These are phyloP conservation scores for Thermochaetoides thermophila DNA, from an alignment of 495 filamentous ascomycete genomes.

Conservation along the genomic window DNA sequence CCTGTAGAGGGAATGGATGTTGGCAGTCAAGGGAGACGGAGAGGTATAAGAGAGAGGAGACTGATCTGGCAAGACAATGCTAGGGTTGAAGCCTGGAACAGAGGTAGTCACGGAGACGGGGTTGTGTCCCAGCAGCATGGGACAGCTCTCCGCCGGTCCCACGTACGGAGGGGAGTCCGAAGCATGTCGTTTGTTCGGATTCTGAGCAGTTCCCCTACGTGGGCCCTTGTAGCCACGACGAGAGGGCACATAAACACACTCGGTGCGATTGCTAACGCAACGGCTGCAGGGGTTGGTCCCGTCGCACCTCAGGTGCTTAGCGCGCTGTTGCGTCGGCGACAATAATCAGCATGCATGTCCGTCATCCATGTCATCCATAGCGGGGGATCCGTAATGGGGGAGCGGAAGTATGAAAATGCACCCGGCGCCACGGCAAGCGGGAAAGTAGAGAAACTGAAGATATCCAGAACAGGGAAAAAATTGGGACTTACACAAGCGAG, in stretches of 20 bases:
- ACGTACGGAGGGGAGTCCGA: conserved; percentile 29
- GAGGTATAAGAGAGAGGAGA: conserved; percentile 23
- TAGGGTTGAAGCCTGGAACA: conserved; percentile 22
- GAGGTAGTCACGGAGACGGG: conserved; percentile 14
- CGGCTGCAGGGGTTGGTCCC: conserved; percentile 31
- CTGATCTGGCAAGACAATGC: conserved; percentile 23
- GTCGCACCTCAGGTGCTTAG: conserved; percentile 38
- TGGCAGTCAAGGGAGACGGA: conserved; percentile 14
- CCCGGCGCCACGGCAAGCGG: no score
- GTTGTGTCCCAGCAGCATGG: conserved; percentile 29
- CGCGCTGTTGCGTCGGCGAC: conserved; percentile 18
- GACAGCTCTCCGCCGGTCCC: conserved; percentile 24
- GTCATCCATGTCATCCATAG: no score
- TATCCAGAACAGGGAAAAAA: conserved; percentile 8
- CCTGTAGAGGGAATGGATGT: conserved; percentile 21
- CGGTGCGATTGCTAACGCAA: conserved; percentile 24
- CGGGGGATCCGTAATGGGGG: no score
- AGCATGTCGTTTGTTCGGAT: conserved; percentile 36
- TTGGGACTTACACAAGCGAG: conserved; percentile 34
- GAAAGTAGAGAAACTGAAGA: no score
- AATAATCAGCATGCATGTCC: conserved; percentile 7
- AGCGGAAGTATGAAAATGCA: no score
- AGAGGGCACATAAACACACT: conserved; percentile 36
- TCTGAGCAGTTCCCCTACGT: conserved; percentile 25
- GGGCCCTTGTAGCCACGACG: conserved; percentile 38